Conservation (phyloP, 306 rosid genomes). For the Canavalia gladiata region DNA sequence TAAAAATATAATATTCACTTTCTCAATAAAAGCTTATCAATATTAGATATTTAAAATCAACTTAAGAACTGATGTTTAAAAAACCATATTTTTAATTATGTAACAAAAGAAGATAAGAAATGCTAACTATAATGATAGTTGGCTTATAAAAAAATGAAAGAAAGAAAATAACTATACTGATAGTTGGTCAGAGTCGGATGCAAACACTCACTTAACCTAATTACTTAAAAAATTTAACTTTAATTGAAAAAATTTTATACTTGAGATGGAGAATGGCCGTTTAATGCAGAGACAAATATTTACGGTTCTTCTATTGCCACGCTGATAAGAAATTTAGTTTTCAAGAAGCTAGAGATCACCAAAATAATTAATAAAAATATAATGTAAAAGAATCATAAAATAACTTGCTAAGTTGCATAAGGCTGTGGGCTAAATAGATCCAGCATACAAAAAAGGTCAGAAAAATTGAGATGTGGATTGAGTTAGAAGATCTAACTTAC, state of each 20-base stretch:
- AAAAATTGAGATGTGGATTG: slow-evolving; percentile 43
- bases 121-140: background rate
- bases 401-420: slow-evolving; percentile 44
- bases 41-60: no score
- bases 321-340: slow-evolving; percentile 11
- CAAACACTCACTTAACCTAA: background rate
- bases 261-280: background rate
- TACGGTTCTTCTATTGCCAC: background rate
- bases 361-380: slow-evolving; percentile 18
- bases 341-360: slow-evolving; percentile 35
- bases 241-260: background rate
- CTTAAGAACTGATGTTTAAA: no score
- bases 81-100: no score
- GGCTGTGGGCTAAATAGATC: slow-evolving; percentile 37
- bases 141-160: background rate
- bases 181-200: background rate
- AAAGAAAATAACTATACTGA: background rate
- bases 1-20: no score
- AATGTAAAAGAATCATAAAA: slow-evolving; percentile 32
- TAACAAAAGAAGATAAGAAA: no score
- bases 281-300: slow-evolving; percentile 20
- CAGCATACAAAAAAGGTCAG: slow-evolving; percentile 20
- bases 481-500: slow-evolving; percentile 54
- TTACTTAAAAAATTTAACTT: background rate
- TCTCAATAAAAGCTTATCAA: no score